These are phyloP conservation scores for Nicotiana undulata DNA, from an alignment of 257 asterid genomes.

Conservation along the genomic window DNA sequence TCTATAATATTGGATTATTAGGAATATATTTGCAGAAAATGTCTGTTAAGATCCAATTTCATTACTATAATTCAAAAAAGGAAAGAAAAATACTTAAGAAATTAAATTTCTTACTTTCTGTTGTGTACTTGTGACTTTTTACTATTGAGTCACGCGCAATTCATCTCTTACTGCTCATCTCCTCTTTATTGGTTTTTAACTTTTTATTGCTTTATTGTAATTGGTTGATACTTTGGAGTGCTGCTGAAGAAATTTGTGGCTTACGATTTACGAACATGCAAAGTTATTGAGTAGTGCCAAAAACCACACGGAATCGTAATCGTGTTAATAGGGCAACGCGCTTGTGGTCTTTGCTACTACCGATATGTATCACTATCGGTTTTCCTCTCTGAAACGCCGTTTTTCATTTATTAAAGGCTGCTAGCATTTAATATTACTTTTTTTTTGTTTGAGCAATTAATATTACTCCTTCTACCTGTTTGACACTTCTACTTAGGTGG, in stretches of 20 bases:
- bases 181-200: neutral
- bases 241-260: neutral
- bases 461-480: neutral
- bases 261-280: neutral
- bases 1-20: neutral
- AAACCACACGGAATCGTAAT: neutral
- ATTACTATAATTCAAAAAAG: neutral
- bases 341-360: neutral
- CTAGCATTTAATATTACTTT: neutral
- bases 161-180: neutral
- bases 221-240: neutral
- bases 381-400: neutral
- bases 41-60: neutral
- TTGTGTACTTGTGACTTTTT: neutral
- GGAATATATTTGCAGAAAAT: neutral
- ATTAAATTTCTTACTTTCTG: neutral
- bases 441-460: too few relatives aligned
- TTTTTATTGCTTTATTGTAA: neutral
- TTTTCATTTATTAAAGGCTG: neutral
- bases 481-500: too few relatives aligned
- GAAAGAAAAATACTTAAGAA: neutral
- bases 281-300: neutral
- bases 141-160: neutral
- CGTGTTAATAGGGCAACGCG: slow-evolving; percentile 3
- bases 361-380: neutral